These are phyloP conservation scores for Populus hybrid DNA, from an alignment of 441 rosid species.

Conservation along the genomic window DNA sequence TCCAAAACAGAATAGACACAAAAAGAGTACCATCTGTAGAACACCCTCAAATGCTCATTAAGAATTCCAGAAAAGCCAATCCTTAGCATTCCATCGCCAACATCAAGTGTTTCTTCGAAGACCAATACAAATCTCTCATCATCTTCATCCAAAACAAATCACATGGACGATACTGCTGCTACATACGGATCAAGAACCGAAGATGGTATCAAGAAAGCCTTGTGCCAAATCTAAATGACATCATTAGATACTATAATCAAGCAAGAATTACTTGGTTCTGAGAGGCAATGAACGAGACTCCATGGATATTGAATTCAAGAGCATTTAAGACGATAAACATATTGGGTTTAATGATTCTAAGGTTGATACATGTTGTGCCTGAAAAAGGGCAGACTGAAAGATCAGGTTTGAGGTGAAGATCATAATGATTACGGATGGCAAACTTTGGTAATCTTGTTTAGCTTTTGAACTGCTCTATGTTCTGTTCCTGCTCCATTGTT, in stretches of 20 bases:
- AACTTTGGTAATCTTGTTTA: slow-evolving; percentile 33
- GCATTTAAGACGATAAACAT: slow-evolving; percentile 35
- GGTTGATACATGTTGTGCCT: slow-evolving; percentile 22
- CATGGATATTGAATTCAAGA: slow-evolving; percentile 29
- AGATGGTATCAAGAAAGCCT: not conserved
- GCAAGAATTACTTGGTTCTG: slow-evolving; percentile 9
- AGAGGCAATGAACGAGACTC: slow-evolving; percentile 27
- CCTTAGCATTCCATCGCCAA: too few relatives aligned
- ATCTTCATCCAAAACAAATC: slow-evolving; percentile 33
- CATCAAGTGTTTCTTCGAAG: slow-evolving; percentile 20
- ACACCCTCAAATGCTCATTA: too few relatives aligned
- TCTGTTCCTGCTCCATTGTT: slow-evolving; percentile 24
- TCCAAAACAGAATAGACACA: too few relatives aligned
- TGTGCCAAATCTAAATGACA: not conserved
- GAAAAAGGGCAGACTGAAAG: slow-evolving; percentile 29
- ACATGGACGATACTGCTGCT: slow-evolving; percentile 26
- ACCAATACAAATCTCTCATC: slow-evolving; percentile 41
- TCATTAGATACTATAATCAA: not conserved
- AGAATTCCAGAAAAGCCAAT: too few relatives aligned
- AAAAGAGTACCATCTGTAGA: too few relatives aligned
- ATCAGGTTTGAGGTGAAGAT: slow-evolving; percentile 36
- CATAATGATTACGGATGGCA: slow-evolving; percentile 34
- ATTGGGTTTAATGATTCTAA: slow-evolving; percentile 27
- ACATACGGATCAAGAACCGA: slow-evolving; percentile 4
- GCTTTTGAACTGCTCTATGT: slow-evolving; percentile 36